Conservation (phyloP, 169 alveolate species). For the Eimeria sp. region DNA sequence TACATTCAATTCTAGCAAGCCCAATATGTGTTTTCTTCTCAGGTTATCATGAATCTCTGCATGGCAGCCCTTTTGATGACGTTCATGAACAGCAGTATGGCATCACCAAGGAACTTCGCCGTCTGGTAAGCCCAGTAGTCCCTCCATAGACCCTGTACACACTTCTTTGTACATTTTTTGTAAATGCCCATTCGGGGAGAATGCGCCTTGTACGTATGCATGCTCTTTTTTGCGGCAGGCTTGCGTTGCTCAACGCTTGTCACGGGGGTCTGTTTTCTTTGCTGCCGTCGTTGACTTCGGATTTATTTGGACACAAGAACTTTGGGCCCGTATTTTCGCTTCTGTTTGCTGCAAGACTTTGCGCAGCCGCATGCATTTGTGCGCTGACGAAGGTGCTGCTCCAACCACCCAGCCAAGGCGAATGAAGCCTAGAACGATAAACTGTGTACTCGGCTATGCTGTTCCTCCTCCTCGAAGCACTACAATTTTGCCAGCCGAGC, state of each 20-base stretch:
- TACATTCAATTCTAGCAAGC: neutral
- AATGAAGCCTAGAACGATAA: neutral
- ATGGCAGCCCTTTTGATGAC: conserved; percentile 63
- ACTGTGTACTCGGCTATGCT: neutral
- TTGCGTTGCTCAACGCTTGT: conserved; percentile 63
- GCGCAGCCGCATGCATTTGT: conserved; percentile 78
- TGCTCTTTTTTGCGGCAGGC: conserved; percentile 7
- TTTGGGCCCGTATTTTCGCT: conserved; percentile 88
- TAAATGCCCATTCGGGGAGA: neutral
- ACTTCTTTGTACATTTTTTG: neutral
- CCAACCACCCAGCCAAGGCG: neutral
- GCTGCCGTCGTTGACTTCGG: conserved; percentile 87
- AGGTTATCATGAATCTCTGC: conserved; percentile 61
- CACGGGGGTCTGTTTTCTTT: conserved; percentile 85
- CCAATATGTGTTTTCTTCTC: neutral
- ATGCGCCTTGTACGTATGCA: neutral
- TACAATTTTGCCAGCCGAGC: neutral
- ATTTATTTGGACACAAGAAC: conserved; percentile 86
- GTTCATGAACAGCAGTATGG: conserved; percentile 59
- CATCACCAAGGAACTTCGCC: conserved; percentile 61
- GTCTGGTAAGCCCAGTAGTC: conserved; percentile 6
- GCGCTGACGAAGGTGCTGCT: conserved; percentile 63
- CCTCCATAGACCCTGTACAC: neutral
- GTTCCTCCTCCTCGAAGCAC: neutral
- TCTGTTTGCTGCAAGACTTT: conserved; percentile 86